These are phyloP conservation scores for Amphirosellinia nigrospora DNA, from an alignment of 495 filamentous ascomycete genomes.

Conservation along the genomic window DNA sequence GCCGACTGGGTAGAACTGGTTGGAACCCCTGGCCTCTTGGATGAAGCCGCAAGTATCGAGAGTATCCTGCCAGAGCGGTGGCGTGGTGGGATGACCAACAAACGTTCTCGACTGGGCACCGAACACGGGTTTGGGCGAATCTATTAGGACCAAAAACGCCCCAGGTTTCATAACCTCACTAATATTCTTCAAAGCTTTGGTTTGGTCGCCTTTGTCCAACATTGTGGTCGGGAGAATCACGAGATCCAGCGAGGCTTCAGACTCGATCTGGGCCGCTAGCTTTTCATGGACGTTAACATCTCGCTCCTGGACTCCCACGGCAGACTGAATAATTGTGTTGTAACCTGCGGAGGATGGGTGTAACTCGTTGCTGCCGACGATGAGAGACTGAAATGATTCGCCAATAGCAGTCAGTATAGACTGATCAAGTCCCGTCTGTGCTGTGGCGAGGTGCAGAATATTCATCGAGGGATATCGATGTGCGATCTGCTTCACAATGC, in stretches of 20 bases:
- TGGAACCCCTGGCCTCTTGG: conserved; percentile 30
- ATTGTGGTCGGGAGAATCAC: conserved; percentile 45
- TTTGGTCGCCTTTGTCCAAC: conserved; percentile 27
- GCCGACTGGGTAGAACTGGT: conserved; percentile 39
- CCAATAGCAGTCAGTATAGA: conserved; percentile 42
- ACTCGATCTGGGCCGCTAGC: conserved; percentile 25
- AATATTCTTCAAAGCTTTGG: conserved; percentile 32
- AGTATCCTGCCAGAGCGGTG: conserved; percentile 43
- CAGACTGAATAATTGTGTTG: not conserved
- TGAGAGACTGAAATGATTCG: conserved; percentile 42
- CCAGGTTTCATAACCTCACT: conserved; percentile 45
- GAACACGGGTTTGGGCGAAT: conserved; percentile 21
- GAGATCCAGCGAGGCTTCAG: conserved; percentile 40
- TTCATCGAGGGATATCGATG: conserved; percentile 52
- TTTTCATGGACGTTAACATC: conserved; percentile 36
- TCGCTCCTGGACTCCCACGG: not conserved
- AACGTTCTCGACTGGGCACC: not conserved
- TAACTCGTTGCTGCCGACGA: conserved; percentile 27
- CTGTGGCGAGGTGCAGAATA: conserved; percentile 45
- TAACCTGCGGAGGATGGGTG: not conserved
- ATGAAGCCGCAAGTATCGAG: conserved; percentile 46
- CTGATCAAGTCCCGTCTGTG: conserved; percentile 36
- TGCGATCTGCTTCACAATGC: conserved; percentile 46
- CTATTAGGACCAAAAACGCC: conserved; percentile 48
- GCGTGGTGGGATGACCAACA: conserved; percentile 22